Base-by-base conservation (phyloP, 768 basidiomycete genomes). In the Naganishia onofrii region DNA sequence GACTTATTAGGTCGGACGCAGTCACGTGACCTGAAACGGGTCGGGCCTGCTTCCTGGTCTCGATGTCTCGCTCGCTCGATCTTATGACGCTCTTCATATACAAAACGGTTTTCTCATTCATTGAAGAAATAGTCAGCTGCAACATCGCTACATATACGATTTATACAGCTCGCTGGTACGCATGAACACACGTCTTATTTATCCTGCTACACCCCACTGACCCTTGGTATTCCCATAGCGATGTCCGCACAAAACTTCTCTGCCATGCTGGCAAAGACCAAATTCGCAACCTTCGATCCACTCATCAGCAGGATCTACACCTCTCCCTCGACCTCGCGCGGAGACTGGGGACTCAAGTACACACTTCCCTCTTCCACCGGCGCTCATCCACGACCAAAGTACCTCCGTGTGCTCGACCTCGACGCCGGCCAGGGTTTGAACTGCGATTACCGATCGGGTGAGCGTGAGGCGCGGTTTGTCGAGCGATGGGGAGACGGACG, bases 231-330 rank as follows among this genome's bases (percentile, higher is more conserved):
- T 21, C 26, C 29, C 51, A 10, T 34, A 60, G 34, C 63, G 46
- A 70, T 64, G 63, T 29, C 58, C 23, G 31, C 52, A 26, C 31
- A 34, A 38, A 53, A 70, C 51, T 81, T 81, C 65, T 76, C 77
- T n/a, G 55, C 75, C n/a, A 73, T 81, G 38, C 73, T 81, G 42
- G 74, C 76, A 21, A 72, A 74, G 29, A 74, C 77, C 26, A 68
- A 74, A 28, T 77, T 81, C 71, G 71, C 77, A 10, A 71, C 78
- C 0, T 75, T 76, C 68, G 79, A 81, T 64, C 79, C 79, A 0
- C 67, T 74, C 44, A 79, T 81, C 72, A 75, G 76, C 23, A 74
- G 79, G 29, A 71, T 81, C 70, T 81, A 81, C 76, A 77, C 77
- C 57, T 76, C 77, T 3, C 77, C 74, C 3, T 76, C 76, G 4